These are phyloP conservation scores for Penicillium silybi DNA, from an alignment of 495 filamentous ascomycete species.

Conservation along the genomic window DNA sequence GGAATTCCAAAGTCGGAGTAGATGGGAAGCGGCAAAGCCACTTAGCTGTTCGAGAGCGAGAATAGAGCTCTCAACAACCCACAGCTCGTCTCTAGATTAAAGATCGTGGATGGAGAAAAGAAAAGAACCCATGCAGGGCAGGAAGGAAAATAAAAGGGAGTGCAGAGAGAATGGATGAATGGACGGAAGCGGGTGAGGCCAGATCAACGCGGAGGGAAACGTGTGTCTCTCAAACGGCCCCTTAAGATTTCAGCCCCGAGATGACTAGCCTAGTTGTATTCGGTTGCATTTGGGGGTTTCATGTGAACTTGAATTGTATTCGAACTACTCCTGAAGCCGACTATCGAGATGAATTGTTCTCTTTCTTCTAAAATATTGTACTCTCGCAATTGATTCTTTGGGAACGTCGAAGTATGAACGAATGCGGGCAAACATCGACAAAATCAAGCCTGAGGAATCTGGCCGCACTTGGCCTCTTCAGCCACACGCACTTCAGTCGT, in stretches of 20 bases:
- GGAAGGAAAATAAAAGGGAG: slow-evolving; percentile 17
- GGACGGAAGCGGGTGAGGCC: slow-evolving; percentile 30
- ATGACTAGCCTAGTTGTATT: background rate
- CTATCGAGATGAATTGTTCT: background rate
- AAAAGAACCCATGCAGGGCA: slow-evolving; percentile 37
- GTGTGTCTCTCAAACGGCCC: slow-evolving; percentile 19
- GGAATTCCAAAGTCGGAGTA: slow-evolving; percentile 1
- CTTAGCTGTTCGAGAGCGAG: slow-evolving; percentile 12
- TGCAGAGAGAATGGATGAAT: slow-evolving; percentile 32
- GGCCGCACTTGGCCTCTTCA: background rate
- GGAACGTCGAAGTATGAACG: background rate
- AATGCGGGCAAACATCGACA: background rate
- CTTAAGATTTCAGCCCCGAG: slow-evolving; percentile 11
- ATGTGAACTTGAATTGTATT: background rate
- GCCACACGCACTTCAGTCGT: background rate
- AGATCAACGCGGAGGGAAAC: slow-evolving; percentile 30
- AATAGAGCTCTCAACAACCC: slow-evolving; percentile 22
- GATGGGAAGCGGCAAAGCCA: slow-evolving; percentile 2
- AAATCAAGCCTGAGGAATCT: background rate
- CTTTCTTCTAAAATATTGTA: background rate
- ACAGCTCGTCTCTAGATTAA: slow-evolving; percentile 30
- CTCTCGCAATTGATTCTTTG: background rate
- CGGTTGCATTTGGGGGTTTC: background rate
- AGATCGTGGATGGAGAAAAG: slow-evolving; percentile 33
- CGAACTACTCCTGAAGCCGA: background rate